Base-by-base conservation (phyloP, 768 basidiomycete genomes). In the Boletus rubescentipes region DNA sequence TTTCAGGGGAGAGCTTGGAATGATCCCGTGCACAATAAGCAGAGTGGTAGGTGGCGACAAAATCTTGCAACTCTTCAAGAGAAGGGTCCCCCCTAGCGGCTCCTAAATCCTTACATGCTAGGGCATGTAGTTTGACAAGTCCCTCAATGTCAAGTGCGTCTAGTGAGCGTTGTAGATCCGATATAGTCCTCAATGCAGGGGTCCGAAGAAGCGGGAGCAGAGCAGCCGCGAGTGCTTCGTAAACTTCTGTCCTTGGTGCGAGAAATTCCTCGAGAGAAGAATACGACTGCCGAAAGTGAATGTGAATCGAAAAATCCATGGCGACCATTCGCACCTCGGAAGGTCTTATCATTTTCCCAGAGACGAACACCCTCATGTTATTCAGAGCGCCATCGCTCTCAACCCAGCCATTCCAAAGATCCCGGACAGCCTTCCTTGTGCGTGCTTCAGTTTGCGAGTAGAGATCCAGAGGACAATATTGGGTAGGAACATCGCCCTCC, bases 391-490 rank as follows among this genome's bases (percentile, higher is more conserved):
- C 91, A 20, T 82, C 69, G 51, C 81, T 87, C 15, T 68, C 67
- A 30, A 73, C 55, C 95, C 96, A 98, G 2, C 77, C 76, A 35
- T 81, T 72, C 87, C 89, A 93, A 29, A 98, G 77, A 31, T 71
- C 73, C 45, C 73, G 66, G n/a, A 98, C 65, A 3, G 93, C 93
- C 12, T 72, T 75, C n/a, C 57, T 65, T 30, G 91, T 68, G 9
- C 94, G 82, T n/a, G 34, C 48, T 45, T 78, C 70, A 21, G 91
- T 79, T 2, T 77, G 75, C 15, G 94, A 95, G 69, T 84, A 98
- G 20, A 99, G 75, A 71, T 99, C 96, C 51, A 99, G 74, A 4
- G 96, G 95, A 67, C 93, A 95, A 69, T 92, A 99, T 10, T 57
- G 58, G 7, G 73, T 72, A 16, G 76, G 65, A 21, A 74, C 67